Base-by-base conservation (phyloP, 2,329 filamentous ascomycete genomes). In the Endothia cerciana region DNA sequence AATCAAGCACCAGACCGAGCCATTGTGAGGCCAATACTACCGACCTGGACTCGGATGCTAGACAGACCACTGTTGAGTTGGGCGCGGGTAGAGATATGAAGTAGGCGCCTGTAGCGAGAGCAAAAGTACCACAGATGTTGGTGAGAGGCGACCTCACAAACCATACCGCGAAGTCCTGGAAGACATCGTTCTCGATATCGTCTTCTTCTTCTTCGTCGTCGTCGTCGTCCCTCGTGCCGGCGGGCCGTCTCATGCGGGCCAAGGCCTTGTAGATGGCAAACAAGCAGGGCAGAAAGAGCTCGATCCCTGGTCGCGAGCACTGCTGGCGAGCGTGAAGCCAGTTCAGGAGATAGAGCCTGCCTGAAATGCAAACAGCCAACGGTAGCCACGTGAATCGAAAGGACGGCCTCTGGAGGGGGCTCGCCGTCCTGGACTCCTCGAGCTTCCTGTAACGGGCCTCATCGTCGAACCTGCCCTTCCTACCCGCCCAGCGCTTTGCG, bases 1-100 rank as follows among this genome's bases (percentile, higher is more conserved):
- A 78, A 69, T 87, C 84, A 5, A 84, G 74, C 28, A 79, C 65
- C 22, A 86, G 72, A 0, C 82, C 81, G 1, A 78, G 22, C 58
- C 79, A 75, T 67, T 86, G 85, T 7, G 82, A 69, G n/a, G 76
- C 68, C 0, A 81, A 68, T 1, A 80, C 74, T 22, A 72, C 72
- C 4, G 73, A 70, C 3, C 73, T 73, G 60, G 74, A 78, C 63
- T 85, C 83, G 17, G 78, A 67, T 4, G 76, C 69, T 22, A 84
- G 82, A 70, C 85, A 87, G 64, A 85, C 79, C 65, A 82, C 85
- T 0, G 82, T 84, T 15, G 84, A 86, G n/a, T 71, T 74, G 22
- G 73, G 71, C 3, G 75, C 74, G n/a, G 78, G 77, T 17, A 76
- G 74, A 2, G 77, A 70, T 19, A 79, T 74, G 2, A 79, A 71